Percentiles rank a stretch among this genome's conserved stretches.
Evolutionary conservation across 2,329 filamentous ascomycete species (phyloP).

Genomic region (Scopulariopsis brevicaulis): DNA sequence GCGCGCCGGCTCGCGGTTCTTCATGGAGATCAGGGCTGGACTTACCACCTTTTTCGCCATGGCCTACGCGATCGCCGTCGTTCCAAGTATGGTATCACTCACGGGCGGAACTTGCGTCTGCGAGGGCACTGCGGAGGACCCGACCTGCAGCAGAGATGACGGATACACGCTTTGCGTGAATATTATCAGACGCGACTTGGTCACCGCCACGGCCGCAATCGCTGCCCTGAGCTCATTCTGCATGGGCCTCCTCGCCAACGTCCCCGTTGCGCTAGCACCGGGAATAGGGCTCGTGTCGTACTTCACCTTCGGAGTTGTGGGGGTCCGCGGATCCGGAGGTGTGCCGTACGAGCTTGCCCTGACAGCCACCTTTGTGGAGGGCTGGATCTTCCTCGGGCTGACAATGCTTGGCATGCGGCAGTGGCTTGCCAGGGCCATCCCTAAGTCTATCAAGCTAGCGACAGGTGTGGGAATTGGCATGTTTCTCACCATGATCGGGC

Average conservation of each 20-base stretch:
- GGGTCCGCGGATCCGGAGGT: constrained; percentile 59
- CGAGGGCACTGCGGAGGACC: constrained; percentile 27
- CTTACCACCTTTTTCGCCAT: constrained; percentile 35
- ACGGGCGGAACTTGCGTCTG: constrained; percentile 7
- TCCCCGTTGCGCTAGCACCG: constrained; percentile 32
- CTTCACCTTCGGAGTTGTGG: constrained; percentile 68
- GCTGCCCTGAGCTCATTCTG: constrained; percentile 65
- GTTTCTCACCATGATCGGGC: constrained; percentile 64
- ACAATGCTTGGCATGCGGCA: constrained; percentile 74
- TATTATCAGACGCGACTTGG: constrained; percentile 62
- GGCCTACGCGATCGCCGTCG: constrained; percentile 15
- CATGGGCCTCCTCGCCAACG: constrained; percentile 74
- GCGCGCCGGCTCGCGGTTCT: constrained; percentile 44
- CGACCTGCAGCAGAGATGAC: constrained; percentile 37
- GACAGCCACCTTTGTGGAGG: constrained; percentile 82
- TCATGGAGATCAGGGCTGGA: constrained; percentile 51
- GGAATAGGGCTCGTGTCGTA: constrained; percentile 65
- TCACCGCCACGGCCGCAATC: constrained; percentile 78
- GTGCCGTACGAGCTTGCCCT: constrained; percentile 68
- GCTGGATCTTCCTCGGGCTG: constrained; percentile 71
- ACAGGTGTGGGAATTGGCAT: constrained; percentile 79
- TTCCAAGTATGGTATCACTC: constrained; percentile 9
- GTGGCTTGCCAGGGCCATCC: constrained; percentile 78
- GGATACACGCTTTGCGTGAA: constrained; percentile 53
- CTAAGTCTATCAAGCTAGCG: constrained; percentile 74